A percentile compares a stretch with the other conserved stretches of the same genome.
Conservation (phyloP, 345 rosid species). For the Acer campestre region DNA sequence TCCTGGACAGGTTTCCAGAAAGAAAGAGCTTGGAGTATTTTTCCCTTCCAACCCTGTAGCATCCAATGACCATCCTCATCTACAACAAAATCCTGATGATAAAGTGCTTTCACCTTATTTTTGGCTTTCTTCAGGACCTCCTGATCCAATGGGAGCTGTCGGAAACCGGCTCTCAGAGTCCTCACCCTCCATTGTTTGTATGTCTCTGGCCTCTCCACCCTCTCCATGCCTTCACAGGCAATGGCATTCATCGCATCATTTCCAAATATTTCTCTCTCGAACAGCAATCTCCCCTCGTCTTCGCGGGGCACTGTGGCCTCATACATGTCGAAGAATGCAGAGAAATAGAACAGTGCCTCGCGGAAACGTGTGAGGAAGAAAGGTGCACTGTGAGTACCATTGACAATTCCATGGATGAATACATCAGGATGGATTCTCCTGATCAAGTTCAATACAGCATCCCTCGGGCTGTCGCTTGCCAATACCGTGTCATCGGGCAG, state of each 20-base stretch:
- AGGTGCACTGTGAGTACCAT: constrained; percentile 70
- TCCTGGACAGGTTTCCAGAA: constrained; percentile 65
- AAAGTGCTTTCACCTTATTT: constrained; percentile 39
- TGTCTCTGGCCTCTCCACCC: constrained; percentile 76
- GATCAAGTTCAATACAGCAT: constrained; percentile 56
- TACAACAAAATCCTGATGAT: constrained; percentile 63
- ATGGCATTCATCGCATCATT: constrained; percentile 66
- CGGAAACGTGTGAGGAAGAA: constrained; percentile 66
- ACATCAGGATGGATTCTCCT: constrained; percentile 59
- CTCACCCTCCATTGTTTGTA: constrained; percentile 58
- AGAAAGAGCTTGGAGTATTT: constrained; percentile 60
- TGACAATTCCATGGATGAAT: constrained; percentile 61
- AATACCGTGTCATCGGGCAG: constrained; percentile 67
- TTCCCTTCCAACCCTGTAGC: constrained; percentile 94
- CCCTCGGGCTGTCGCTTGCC: constrained; percentile 54
- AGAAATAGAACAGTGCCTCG: constrained; percentile 73
- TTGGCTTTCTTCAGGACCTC: constrained; percentile 50
- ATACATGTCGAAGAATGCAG: constrained; percentile 66
- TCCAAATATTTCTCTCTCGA: constrained; percentile 58
- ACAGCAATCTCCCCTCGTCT: constrained; percentile 52
- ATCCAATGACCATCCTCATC: constrained; percentile 74
- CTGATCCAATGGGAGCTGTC: constrained; percentile 50
- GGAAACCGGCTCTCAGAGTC: constrained; percentile 59
- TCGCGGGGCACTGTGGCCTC: constrained; percentile 50
- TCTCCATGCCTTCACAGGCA: constrained; percentile 70